Evolutionary conservation across 2,329 filamentous ascomycete species (phyloP).

Genomic region (Knufia fluminis): DNA sequence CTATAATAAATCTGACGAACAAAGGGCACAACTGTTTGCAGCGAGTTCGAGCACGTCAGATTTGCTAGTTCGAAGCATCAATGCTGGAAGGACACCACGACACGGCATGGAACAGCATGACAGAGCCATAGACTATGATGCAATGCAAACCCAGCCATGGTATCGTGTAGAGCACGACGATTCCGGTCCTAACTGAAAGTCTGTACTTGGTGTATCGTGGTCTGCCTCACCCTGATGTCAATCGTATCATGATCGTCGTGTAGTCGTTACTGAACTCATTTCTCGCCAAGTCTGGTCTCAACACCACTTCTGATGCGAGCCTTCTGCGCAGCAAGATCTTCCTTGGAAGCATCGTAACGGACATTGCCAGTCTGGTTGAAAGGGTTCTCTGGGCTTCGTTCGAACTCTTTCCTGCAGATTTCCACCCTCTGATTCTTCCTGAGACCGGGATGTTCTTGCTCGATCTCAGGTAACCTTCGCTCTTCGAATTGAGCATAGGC

Average conservation of each 20-base stretch:
- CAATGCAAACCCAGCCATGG: too few relatives aligned
- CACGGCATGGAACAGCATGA: too few relatives aligned
- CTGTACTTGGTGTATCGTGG: too few relatives aligned
- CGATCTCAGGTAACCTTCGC: slow-evolving; percentile 72
- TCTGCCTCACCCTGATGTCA: too few relatives aligned
- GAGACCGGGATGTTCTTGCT: slow-evolving; percentile 69
- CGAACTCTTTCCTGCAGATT: slow-evolving; percentile 81
- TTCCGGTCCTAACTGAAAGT: too few relatives aligned
- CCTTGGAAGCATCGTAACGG: slow-evolving; percentile 66
- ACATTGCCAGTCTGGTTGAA: slow-evolving; percentile 72
- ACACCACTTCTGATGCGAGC: slow-evolving; percentile 62
- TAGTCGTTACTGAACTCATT: slow-evolving; percentile 15
- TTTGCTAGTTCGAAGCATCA: too few relatives aligned
- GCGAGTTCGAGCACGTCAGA: too few relatives aligned
- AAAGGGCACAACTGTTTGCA: too few relatives aligned
- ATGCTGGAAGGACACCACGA: too few relatives aligned
- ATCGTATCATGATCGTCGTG: not conserved
- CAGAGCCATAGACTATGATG: too few relatives aligned
- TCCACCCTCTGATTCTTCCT: slow-evolving; percentile 77
- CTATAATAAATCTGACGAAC: too few relatives aligned
- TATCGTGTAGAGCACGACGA: too few relatives aligned
- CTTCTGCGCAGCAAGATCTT: slow-evolving; percentile 61
- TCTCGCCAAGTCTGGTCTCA: slow-evolving; percentile 54
- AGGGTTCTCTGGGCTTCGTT: slow-evolving; percentile 88
- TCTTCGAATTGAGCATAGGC: slow-evolving; percentile 78